Conservation (phyloP, 2,329 filamentous ascomycete genomes). For the Esteya vermicola region DNA sequence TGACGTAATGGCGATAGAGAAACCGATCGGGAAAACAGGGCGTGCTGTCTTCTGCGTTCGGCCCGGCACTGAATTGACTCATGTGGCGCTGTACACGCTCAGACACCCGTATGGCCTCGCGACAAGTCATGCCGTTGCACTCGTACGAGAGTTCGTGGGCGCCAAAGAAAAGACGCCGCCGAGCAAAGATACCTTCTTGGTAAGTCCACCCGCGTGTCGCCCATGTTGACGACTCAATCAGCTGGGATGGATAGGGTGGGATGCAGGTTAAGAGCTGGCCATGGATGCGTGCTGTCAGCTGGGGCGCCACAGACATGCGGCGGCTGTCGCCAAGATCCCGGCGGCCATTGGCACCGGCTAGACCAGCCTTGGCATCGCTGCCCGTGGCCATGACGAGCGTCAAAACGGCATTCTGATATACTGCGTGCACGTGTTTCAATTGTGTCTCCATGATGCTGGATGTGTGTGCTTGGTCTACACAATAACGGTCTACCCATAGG, state of each 20-base stretch:
- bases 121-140: neutral
- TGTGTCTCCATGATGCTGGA: constrained; percentile 2
- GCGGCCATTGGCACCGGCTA: neutral
- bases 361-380: constrained; percentile 7
- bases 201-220: constrained; percentile 15
- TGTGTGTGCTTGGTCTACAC: constrained; percentile 2
- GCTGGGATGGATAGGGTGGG: neutral
- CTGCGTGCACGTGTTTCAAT: constrained; percentile 13
- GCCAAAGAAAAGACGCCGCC: constrained; percentile 13
- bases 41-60: no score
- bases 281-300: neutral
- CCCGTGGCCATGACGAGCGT: constrained; percentile 12
- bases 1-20: no score
- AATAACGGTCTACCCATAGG: constrained; percentile 17
- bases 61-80: no score
- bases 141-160: constrained; percentile 14
- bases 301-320: no score
- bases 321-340: neutral
- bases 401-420: constrained; percentile 10
- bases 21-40: no score
- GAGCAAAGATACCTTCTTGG: constrained; percentile 14
- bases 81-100: neutral
- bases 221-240: constrained; percentile 5
- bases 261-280: neutral
- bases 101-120: neutral